Evolutionary conservation across 2,329 filamentous ascomycete genomes (phyloP).

Genomic region (Mycogone perniciosa): DNA sequence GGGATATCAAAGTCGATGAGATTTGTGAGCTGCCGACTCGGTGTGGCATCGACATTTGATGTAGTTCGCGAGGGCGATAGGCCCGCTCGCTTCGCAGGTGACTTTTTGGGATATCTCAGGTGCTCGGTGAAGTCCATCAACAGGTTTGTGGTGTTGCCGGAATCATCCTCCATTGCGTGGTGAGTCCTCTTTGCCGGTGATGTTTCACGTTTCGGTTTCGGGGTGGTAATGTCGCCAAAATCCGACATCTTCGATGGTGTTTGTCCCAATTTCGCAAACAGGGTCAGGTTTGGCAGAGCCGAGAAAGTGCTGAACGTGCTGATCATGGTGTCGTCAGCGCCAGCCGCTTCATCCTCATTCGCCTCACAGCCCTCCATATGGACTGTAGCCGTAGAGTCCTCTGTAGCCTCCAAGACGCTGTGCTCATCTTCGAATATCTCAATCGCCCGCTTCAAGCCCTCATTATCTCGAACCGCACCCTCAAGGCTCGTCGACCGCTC

Average conservation of each 20-base stretch:
- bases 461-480: constrained; percentile 48
- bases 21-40: constrained; percentile 54
- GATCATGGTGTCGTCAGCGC: constrained; percentile 64
- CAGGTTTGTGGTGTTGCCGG: constrained; percentile 64
- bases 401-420: constrained; percentile 23
- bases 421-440: constrained; percentile 55
- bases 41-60: constrained; percentile 34
- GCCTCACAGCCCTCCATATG: constrained; percentile 22
- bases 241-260: constrained; percentile 50
- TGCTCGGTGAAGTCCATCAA: constrained; percentile 86
- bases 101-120: constrained; percentile 41
- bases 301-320: constrained; percentile 89
- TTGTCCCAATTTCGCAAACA: constrained; percentile 67
- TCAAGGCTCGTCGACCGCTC: constrained; percentile 43
- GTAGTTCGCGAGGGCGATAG: constrained; percentile 28
- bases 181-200: constrained; percentile 32
- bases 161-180: constrained; percentile 34
- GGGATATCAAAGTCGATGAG: constrained; percentile 77
- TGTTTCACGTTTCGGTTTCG: constrained; percentile 30
- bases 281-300: constrained; percentile 79
- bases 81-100: constrained; percentile 37
- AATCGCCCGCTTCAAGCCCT: constrained; percentile 52
- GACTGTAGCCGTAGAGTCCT: constrained; percentile 20
- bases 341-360: constrained; percentile 36
- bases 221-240: constrained; percentile 31